Evolutionary conservation across 2,329 filamentous ascomycete genomes (phyloP).

Genomic region (Calonectria pseudoreteaudii): DNA sequence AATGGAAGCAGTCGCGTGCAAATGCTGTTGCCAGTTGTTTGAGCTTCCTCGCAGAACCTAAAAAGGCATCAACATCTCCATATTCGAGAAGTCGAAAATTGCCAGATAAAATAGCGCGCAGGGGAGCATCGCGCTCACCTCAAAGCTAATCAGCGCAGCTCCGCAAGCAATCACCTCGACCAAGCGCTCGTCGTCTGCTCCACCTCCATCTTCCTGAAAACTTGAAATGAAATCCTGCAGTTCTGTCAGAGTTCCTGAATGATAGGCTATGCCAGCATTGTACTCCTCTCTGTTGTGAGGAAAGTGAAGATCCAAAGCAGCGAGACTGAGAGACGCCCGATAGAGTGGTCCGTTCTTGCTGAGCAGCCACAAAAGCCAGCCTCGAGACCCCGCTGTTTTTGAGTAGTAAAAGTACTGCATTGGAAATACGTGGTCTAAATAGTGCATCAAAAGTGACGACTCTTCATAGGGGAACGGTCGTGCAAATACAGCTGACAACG

Average conservation of each 20-base stretch:
- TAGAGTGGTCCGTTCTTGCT: constrained; percentile 10
- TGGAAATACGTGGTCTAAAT: constrained; percentile 10
- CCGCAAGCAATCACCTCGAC: constrained; percentile 6
- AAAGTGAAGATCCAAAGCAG: not conserved
- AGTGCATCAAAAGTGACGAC: constrained; percentile 4
- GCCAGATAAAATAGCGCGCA: not conserved
- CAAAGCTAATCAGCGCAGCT: constrained; percentile 1
- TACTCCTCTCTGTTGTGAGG: not conserved
- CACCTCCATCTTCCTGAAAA: not conserved
- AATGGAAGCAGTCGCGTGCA: not conserved
- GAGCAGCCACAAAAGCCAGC: constrained; percentile 4
- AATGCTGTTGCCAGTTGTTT: constrained; percentile 3
- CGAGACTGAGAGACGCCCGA: not conserved
- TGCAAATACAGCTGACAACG: not conserved
- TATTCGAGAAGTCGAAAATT: no score
- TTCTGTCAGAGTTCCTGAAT: not conserved
- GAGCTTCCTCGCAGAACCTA: constrained; percentile 5
- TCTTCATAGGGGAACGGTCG: constrained; percentile 4
- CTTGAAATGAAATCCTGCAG: not conserved
- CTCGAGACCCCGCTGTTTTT: not conserved
- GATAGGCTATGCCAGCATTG: not conserved
- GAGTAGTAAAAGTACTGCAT: constrained; percentile 13
- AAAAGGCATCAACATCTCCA: not conserved
- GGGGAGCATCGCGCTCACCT: not conserved
- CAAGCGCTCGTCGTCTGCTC: not conserved